A percentile compares a stretch with the other conserved stretches of the same genome.
Evolutionary conservation across 2,329 filamentous ascomycete genomes (phyloP).

Genomic region (Calonectria hongkongensis): DNA sequence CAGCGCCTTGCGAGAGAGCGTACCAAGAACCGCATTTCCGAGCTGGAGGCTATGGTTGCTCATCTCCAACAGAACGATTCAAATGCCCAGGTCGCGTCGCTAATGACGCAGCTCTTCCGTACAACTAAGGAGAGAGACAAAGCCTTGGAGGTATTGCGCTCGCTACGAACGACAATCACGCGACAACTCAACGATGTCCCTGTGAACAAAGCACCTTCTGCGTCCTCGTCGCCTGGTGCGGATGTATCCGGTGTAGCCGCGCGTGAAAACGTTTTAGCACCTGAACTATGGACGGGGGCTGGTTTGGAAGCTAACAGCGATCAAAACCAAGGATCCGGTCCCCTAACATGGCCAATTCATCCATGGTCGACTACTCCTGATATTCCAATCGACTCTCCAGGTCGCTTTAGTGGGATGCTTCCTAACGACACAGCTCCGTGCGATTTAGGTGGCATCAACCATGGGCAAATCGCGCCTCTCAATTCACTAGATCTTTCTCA

Average conservation of each 20-base stretch:
- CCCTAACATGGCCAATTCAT: slow-evolving; percentile 14
- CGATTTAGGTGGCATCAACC: not conserved
- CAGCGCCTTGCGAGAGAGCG: slow-evolving; percentile 57
- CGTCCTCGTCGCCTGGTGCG: not conserved
- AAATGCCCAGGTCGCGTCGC: slow-evolving; percentile 48
- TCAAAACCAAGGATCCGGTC: not conserved
- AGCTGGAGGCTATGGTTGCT: slow-evolving; percentile 56
- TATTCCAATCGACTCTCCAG: not conserved
- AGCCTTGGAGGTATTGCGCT: slow-evolving; percentile 44
- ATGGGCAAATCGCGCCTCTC: not conserved
- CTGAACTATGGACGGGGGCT: not conserved
- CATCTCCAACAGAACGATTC: slow-evolving; percentile 51
- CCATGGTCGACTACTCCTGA: slow-evolving; percentile 9
- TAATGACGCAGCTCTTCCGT: slow-evolving; percentile 53
- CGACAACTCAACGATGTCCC: slow-evolving; percentile 42
- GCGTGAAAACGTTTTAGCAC: not conserved
- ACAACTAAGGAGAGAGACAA: slow-evolving; percentile 53
- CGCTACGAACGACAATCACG: slow-evolving; percentile 40
- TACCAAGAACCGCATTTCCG: slow-evolving; percentile 57
- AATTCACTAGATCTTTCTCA: not conserved
- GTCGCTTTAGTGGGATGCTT: slow-evolving; percentile 3
- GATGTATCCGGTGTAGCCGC: not conserved
- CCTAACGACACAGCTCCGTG: not conserved
- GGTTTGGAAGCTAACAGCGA: not conserved
- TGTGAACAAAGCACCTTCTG: not conserved